phyloP scores from a whole-genome alignment of 768 basidiomycete genomes.

The Termitomyces sp. region DNA sequence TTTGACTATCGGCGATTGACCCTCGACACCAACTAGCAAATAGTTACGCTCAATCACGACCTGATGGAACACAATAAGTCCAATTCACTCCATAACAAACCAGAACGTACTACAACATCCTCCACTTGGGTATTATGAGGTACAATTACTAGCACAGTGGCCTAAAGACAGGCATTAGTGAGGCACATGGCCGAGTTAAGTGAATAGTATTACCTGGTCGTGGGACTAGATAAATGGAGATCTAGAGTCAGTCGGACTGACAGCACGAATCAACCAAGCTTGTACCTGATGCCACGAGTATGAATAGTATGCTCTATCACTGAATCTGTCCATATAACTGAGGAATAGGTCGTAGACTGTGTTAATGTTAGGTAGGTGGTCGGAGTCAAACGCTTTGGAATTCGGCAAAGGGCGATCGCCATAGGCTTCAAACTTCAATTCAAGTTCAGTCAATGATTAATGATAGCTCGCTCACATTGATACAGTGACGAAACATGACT shows the following conservation, averaged over 20 bases:
- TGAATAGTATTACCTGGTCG: constrained; percentile 59
- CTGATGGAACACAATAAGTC: constrained; percentile 26
- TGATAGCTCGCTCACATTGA: not conserved
- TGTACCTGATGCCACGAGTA: constrained; percentile 87
- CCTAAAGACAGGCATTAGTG: constrained; percentile 33
- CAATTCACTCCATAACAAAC: not conserved
- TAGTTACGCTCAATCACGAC: constrained; percentile 68
- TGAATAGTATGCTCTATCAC: constrained; percentile 34
- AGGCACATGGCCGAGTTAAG: constrained; percentile 4
- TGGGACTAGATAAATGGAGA: constrained; percentile 53
- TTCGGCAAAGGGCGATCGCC: not conserved
- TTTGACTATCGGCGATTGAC: constrained; percentile 67
- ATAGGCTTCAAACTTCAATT: not conserved
- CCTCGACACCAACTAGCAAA: constrained; percentile 69
- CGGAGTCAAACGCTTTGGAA: not conserved
- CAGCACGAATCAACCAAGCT: constrained; percentile 10
- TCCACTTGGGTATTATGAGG: constrained; percentile 68
- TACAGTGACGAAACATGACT: not conserved
- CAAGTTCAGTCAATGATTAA: not conserved
- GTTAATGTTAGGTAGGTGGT: not conserved
- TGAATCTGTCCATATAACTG: constrained; percentile 31
- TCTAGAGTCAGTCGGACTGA: constrained; percentile 7
- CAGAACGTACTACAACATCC: constrained; percentile 49
- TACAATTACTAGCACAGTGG: constrained; percentile 69
- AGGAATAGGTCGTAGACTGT: constrained; percentile 4